Percentiles rank a stretch among this genome's conserved stretches.
phyloP scores from a whole-genome alignment of 176 grass and related monocot species.

The Thinopyrum elongatum region DNA sequence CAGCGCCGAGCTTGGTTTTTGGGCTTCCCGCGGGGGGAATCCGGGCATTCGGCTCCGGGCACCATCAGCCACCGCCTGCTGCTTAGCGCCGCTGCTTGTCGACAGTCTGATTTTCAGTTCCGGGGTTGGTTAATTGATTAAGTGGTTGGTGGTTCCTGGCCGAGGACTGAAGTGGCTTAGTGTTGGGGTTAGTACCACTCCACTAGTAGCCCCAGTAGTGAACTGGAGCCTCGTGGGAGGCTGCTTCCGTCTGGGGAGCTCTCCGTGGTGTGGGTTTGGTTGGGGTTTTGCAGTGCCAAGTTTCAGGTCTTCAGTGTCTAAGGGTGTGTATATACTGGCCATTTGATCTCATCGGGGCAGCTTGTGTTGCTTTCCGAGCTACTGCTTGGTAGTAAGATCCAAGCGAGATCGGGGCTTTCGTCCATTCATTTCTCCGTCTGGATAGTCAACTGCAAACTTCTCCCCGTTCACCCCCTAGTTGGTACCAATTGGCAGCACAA shows the following conservation, averaged over 20 bases:
- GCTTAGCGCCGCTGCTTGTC: not conserved
- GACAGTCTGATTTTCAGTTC: not conserved
- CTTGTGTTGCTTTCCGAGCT: not conserved
- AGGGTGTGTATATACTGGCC: not conserved
- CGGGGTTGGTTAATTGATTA: not conserved
- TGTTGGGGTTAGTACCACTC: not conserved
- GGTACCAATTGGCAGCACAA: not conserved
- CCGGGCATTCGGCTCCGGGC: not conserved
- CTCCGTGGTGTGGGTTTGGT: slow-evolving; percentile 3
- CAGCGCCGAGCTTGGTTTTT: not conserved
- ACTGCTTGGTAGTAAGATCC: not conserved
- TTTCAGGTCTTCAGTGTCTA: not conserved
- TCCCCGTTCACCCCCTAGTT: not conserved
- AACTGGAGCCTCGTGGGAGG: not conserved
- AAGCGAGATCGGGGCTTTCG: not conserved
- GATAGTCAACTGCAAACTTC: not conserved
- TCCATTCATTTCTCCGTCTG: not conserved
- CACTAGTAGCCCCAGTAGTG: not conserved
- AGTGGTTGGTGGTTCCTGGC: slow-evolving; percentile 3
- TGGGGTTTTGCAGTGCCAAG: not conserved
- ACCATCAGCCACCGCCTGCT: not conserved
- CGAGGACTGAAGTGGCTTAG: not conserved
- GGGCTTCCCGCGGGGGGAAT: not conserved
- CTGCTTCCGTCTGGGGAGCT: not conserved
- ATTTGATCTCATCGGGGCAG: not conserved